Evolutionary conservation across 495 filamentous ascomycete genomes (phyloP), one percentile per base, ranked within the genome.

Genomic region (Trichocladium antarcticum): DNA sequence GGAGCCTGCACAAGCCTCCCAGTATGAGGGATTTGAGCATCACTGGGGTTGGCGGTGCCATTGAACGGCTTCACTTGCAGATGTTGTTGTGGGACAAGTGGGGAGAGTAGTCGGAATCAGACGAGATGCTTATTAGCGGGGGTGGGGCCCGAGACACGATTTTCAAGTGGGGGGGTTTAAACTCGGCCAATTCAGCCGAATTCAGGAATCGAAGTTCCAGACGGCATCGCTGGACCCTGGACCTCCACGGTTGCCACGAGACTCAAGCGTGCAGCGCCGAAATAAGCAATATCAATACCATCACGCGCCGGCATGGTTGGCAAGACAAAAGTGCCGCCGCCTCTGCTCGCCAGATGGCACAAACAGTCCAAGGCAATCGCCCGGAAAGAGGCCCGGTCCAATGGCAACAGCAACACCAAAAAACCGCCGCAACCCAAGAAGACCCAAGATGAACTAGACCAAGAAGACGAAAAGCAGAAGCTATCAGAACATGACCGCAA

Each of bases 211-310:
- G 40, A n/a, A n/a, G n/a, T n/a, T n/a, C n/a, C n/a, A n/a, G n/a
- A n/a, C n/a, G n/a, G n/a, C 24, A 43, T 16, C 8, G 27, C 15
- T 48, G 37, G 37, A 27, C 44, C 37, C 21, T 31, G 15, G 21
- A 14, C 40, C 34, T 39, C 24, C 35, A 45, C 40, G 14, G 0
- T 1, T 45, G 41, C 31, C 22, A 45, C 39, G 49, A 44, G 35
- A 17, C 49, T 51, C 42, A 40, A 34, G 36, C 39, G 36, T 8
- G 1, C 37, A 42, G 19, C 16, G 28, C 29, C 42, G 7, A 41
- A 51, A 41, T 27, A 39, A 51, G 49, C 15, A 39, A 40, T 51
- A 38, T 45, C 49, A 21, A 45, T 45, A 39, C 41, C 20, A 24
- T 2, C 16, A 28, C 9, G 6, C 17, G 8, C 24, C 5, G 45